Evolutionary conservation across 768 basidiomycete species (phyloP).

Genomic region (Xanthoconium purpureum): DNA sequence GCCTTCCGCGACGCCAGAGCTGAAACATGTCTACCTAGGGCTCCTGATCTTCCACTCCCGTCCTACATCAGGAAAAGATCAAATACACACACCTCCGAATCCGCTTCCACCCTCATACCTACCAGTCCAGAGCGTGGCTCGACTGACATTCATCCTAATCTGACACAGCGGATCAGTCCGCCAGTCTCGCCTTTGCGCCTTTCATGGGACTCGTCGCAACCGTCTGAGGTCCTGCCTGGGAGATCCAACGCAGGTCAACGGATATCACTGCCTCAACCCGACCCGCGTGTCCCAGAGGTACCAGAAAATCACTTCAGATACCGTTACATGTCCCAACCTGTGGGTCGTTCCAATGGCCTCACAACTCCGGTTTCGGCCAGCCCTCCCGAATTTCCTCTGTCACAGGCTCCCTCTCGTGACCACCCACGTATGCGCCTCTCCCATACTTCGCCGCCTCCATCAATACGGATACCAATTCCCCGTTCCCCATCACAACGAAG

Average conservation of each 20-base stretch:
- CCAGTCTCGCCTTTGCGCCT: not conserved
- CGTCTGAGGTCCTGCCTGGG: not conserved
- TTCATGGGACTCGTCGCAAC: slow-evolving; percentile 6
- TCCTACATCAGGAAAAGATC: not conserved
- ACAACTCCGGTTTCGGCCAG: slow-evolving; percentile 7
- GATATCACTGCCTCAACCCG: slow-evolving; percentile 2
- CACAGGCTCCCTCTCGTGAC: not conserved
- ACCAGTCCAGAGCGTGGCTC: not conserved
- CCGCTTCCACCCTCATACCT: not conserved
- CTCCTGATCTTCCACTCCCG: slow-evolving; percentile 28
- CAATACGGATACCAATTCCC: not conserved
- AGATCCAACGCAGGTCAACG: not conserved
- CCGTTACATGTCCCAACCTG: not conserved
- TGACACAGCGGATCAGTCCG: not conserved
- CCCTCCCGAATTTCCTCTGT: not conserved
- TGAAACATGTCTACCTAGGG: slow-evolving; percentile 24
- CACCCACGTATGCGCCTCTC: not conserved
- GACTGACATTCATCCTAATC: not conserved
- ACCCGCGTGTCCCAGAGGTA: slow-evolving; percentile 11
- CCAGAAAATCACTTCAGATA: slow-evolving; percentile 5
- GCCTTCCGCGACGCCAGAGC: slow-evolving; percentile 36
- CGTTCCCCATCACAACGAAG: slow-evolving; percentile 1
- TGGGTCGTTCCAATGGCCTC: not conserved
- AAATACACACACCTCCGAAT: not conserved
- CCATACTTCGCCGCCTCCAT: not conserved